phyloP scores from a whole-genome alignment of 805 yeast genomes.

The Maudiozyma pseudohumilis region DNA sequence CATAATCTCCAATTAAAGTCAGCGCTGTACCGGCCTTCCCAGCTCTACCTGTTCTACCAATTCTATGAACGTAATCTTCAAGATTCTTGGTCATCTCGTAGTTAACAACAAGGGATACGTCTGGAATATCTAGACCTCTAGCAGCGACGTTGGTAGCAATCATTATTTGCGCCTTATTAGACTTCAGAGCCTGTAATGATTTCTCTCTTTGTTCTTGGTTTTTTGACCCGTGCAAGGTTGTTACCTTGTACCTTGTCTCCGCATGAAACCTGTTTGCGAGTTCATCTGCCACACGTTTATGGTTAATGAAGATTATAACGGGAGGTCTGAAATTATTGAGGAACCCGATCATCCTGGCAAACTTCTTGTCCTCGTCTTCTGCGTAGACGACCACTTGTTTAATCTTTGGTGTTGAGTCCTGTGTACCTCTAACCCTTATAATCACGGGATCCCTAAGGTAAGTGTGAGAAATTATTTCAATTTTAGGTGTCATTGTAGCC shows the following conservation, averaged over 20 bases:
- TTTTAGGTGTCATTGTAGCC: constrained; percentile 77
- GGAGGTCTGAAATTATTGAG: constrained; percentile 36
- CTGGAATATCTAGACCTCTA: constrained; percentile 87
- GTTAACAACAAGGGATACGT: constrained; percentile 77
- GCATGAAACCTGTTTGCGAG: constrained; percentile 42
- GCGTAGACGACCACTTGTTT: constrained; percentile 56
- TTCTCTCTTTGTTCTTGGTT: constrained; percentile 76
- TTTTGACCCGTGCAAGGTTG: constrained; percentile 77
- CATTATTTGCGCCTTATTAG: constrained; percentile 48
- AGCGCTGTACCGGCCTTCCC: constrained; percentile 71
- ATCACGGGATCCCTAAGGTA: constrained; percentile 55
- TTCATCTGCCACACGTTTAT: constrained; percentile 60
- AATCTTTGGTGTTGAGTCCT: constrained; percentile 47
- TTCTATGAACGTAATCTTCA: constrained; percentile 83
- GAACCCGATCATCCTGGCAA: constrained; percentile 24
- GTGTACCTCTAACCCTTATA: constrained; percentile 58
- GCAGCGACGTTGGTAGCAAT: constrained; percentile 96
- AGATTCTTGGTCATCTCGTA: constrained; percentile 71
- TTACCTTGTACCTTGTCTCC: constrained; percentile 38
- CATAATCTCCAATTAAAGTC: constrained; percentile 57
- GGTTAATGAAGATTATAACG: constrained; percentile 74
- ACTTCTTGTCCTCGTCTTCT: constrained; percentile 35
- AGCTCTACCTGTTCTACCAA: constrained; percentile 96
- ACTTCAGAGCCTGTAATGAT: constrained; percentile 53
- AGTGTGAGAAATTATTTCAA: constrained; percentile 54